Conservation (phyloP, 805 yeast species). For the Sungouiella thailandica region DNA sequence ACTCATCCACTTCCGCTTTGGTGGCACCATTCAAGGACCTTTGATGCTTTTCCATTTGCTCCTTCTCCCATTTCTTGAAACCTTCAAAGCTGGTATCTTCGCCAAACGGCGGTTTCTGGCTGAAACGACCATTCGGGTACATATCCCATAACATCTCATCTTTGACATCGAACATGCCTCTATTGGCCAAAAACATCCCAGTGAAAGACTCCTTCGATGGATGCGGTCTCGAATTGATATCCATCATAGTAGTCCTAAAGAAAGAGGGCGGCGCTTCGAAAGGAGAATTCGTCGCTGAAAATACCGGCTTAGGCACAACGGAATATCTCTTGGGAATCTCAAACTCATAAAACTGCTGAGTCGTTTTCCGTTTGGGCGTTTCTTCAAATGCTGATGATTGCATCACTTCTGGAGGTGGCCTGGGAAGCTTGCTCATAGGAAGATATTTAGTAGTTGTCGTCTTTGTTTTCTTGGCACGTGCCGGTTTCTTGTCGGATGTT, state of each 20-base stretch:
- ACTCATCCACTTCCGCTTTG: conserved; percentile 21
- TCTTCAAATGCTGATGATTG: too few relatives aligned
- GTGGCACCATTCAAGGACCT: too few relatives aligned
- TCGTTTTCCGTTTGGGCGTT: too few relatives aligned
- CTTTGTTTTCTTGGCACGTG: neutral
- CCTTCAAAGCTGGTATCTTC: conserved; percentile 18
- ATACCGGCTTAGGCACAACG: too few relatives aligned
- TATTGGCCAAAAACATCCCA: conserved; percentile 35
- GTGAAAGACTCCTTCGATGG: conserved; percentile 34
- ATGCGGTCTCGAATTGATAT: too few relatives aligned
- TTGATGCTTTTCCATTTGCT: conserved; percentile 16
- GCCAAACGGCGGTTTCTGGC: conserved; percentile 34
- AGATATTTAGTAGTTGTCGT: conserved; percentile 15
- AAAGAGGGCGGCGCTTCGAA: neutral
- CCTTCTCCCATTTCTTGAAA: conserved; percentile 34
- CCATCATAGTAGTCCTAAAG: conserved; percentile 1
- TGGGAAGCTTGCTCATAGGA: conserved; percentile 30
- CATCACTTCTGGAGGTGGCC: conserved; percentile 21
- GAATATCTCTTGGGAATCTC: too few relatives aligned
- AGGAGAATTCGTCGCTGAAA: neutral
- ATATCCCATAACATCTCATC: conserved; percentile 38
- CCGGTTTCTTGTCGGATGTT: neutral
- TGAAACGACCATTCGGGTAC: conserved; percentile 30
- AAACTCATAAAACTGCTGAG: too few relatives aligned
- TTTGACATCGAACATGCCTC: conserved; percentile 29